Percentiles rank a stretch among this genome's conserved stretches.
These are phyloP conservation scores for Salvia sclarea DNA, from an alignment of 305 asterid genomes.

Conservation along the genomic window DNA sequence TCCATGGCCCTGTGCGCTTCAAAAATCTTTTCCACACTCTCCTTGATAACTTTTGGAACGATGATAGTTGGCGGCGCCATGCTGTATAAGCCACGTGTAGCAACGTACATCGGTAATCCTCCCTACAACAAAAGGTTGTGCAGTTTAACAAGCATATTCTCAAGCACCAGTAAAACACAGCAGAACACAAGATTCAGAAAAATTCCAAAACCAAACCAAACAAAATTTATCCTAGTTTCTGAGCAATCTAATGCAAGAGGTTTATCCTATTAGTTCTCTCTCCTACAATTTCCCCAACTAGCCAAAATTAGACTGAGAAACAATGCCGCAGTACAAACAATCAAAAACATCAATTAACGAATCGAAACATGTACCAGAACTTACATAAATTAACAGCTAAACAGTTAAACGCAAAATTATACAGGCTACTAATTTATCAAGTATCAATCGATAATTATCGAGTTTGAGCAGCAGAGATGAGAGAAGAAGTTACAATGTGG, in stretches of 20 bases:
- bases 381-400: too few species aligned
- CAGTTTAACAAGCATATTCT: neutral
- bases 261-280: neutral
- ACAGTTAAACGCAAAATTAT: too few species aligned
- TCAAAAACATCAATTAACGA: too few species aligned
- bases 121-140: constrained; percentile 46
- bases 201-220: neutral
- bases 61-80: constrained; percentile 87
- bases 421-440: too few species aligned
- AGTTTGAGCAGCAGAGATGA: neutral
- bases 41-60: constrained; percentile 79
- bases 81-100: constrained; percentile 79
- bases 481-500: constrained; percentile 59
- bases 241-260: neutral
- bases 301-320: neutral
- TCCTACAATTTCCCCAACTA: neutral
- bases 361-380: too few species aligned
- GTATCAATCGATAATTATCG: neutral
- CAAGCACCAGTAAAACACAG: neutral
- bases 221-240: neutral
- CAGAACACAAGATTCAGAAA: neutral
- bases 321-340: neutral
- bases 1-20: constrained; percentile 96
- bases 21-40: constrained; percentile 79
- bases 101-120: constrained; percentile 94